These are phyloP conservation scores for Saksenaea vasiformis DNA, from an alignment of 371 early-diverging fungal genomes.

Conservation along the genomic window DNA sequence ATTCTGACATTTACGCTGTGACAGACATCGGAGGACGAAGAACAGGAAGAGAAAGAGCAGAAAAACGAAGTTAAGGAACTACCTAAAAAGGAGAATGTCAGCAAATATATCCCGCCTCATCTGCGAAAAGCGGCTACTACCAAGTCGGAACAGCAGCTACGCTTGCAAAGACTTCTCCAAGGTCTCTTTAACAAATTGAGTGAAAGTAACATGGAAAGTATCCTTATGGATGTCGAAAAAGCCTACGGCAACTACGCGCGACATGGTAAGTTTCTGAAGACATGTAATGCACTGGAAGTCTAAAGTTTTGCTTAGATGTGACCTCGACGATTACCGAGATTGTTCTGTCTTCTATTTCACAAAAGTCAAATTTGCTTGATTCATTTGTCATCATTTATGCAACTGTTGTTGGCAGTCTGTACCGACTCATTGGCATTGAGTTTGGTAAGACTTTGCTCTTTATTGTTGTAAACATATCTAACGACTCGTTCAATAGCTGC, in stretches of 20 bases:
- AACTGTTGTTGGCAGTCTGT: conserved; percentile 79
- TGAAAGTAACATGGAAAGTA: conserved; percentile 89
- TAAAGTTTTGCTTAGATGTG: conserved; percentile 62
- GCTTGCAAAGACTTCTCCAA: conserved; percentile 78
- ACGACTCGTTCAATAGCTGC: conserved; percentile 63
- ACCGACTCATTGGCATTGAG: conserved; percentile 83
- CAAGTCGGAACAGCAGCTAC: conserved; percentile 62
- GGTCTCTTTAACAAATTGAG: conserved; percentile 90
- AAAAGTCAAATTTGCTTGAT: conserved; percentile 82
- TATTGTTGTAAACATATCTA: neutral
- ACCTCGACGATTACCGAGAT: conserved; percentile 81
- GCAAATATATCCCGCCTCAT: conserved; percentile 92
- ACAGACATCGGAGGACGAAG: conserved; percentile 5
- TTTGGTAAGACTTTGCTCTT: conserved; percentile 54
- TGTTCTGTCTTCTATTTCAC: conserved; percentile 74
- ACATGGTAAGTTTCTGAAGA: conserved; percentile 55
- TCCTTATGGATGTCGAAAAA: conserved; percentile 78
- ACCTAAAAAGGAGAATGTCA: conserved; percentile 9
- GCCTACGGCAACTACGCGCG: conserved; percentile 80
- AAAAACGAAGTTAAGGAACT: conserved; percentile 23
- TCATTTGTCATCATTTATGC: conserved; percentile 90
- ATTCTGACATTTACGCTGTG: neutral
- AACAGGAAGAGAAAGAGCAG: conserved; percentile 10
- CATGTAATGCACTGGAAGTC: neutral
- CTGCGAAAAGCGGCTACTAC: conserved; percentile 65